phyloP scores from a whole-genome alignment of 495 filamentous ascomycete genomes.

The Penicillium roqueforti region DNA sequence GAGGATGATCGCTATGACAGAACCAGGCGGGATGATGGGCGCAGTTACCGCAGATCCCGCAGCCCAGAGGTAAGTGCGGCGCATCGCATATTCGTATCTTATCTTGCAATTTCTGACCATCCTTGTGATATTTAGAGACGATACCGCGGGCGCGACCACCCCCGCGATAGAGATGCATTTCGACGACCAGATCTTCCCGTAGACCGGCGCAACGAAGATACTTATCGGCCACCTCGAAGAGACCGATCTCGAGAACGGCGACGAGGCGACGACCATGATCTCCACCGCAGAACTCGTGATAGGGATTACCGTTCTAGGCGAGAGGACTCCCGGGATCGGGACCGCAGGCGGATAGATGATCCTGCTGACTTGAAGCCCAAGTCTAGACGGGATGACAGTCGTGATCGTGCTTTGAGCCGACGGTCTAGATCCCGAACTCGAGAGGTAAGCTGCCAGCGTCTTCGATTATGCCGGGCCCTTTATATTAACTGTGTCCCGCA shows the following conservation, averaged over 20 bases:
- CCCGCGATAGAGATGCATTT: slow-evolving; percentile 55
- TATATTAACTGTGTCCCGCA: slow-evolving; percentile 14
- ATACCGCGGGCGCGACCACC: slow-evolving; percentile 55
- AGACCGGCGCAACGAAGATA: slow-evolving; percentile 68
- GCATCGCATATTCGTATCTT: neutral
- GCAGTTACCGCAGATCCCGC: slow-evolving; percentile 61
- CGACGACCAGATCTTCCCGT: slow-evolving; percentile 69
- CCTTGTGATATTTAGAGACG: slow-evolving; percentile 45
- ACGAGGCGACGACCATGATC: slow-evolving; percentile 56
- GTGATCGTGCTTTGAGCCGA: slow-evolving; percentile 48
- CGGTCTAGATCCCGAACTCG: slow-evolving; percentile 42
- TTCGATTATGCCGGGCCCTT: neutral
- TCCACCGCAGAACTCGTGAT: slow-evolving; percentile 65
- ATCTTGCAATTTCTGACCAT: slow-evolving; percentile 25
- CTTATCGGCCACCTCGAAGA: slow-evolving; percentile 55
- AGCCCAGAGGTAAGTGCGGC: slow-evolving; percentile 62
- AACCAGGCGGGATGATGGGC: slow-evolving; percentile 59
- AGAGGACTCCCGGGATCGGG: slow-evolving; percentile 74
- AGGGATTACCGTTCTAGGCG: slow-evolving; percentile 70
- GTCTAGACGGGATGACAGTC: slow-evolving; percentile 63
- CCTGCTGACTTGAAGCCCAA: slow-evolving; percentile 71
- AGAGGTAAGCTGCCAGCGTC: slow-evolving; percentile 45
- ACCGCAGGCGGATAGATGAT: slow-evolving; percentile 65
- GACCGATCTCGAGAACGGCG: slow-evolving; percentile 62
- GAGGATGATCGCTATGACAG: slow-evolving; percentile 72